Conservation (phyloP, 2,329 filamentous ascomycete species). For the Trichoderma sp. region DNA sequence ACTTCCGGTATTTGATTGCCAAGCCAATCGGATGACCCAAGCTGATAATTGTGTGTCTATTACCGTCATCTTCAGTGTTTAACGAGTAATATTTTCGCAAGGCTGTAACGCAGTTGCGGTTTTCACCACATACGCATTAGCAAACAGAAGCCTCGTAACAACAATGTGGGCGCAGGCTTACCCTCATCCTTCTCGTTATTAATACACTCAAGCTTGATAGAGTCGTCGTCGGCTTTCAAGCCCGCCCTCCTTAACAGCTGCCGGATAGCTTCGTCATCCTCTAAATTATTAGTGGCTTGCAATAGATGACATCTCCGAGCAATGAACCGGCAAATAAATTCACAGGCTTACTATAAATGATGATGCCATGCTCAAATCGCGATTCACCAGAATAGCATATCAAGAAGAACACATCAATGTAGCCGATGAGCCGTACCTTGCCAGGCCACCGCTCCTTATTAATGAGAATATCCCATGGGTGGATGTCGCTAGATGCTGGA, state of each 20-base stretch:
- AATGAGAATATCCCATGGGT: constrained; percentile 28
- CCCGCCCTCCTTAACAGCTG: constrained; percentile 1
- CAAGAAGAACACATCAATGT: constrained; percentile 30
- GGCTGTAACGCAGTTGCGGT: background rate
- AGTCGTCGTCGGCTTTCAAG: constrained; percentile 7
- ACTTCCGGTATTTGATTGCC: constrained; percentile 3
- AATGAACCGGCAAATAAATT: background rate
- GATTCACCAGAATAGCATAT: constrained; percentile 31
- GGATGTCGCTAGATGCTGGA: constrained; percentile 20
- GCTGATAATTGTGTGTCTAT: constrained; percentile 21
- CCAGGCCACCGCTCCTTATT: constrained; percentile 25
- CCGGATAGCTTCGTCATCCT: constrained; percentile 27
- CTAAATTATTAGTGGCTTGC: background rate
- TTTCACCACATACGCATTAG: background rate
- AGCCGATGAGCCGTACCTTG: constrained; percentile 29
- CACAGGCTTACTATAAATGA: constrained; percentile 28
- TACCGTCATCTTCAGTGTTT: constrained; percentile 12
- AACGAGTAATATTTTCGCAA: constrained; percentile 25
- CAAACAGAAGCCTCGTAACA: no score
- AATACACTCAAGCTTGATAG: constrained; percentile 21
- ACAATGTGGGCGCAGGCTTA: background rate
- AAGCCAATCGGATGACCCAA: constrained; percentile 25
- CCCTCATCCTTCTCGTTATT: constrained; percentile 19
- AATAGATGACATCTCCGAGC: background rate
- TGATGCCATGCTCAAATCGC: constrained; percentile 31